Evolutionary conservation across 352 stramenopile genomes (phyloP).

Genomic region (Pythium chondricola): DNA sequence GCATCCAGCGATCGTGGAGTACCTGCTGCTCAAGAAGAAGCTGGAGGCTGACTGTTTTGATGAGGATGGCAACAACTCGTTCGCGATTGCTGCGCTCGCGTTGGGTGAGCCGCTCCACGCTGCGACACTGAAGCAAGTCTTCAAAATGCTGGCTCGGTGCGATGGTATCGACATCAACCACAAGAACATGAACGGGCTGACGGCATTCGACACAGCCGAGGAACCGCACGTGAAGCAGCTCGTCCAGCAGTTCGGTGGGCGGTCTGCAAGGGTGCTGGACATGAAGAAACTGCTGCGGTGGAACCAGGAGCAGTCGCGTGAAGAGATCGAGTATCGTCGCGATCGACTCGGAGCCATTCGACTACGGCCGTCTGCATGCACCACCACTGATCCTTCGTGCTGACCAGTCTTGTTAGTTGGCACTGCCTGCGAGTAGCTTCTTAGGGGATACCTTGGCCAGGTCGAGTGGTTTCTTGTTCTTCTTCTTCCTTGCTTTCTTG

Average conservation of each 20-base stretch:
- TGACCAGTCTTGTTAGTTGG: slow-evolving; percentile 4
- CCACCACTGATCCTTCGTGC: no score
- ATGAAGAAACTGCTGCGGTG: slow-evolving; percentile 45
- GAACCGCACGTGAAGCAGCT: slow-evolving; percentile 34
- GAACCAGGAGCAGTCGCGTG: slow-evolving; percentile 39
- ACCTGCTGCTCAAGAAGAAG: slow-evolving; percentile 35
- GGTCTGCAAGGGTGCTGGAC: slow-evolving; percentile 32
- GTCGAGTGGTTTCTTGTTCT: slow-evolving; percentile 23
- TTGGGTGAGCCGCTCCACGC: slow-evolving; percentile 17
- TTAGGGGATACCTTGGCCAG: slow-evolving; percentile 30
- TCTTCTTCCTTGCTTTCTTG: slow-evolving; percentile 25
- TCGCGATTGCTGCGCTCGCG: slow-evolving; percentile 42
- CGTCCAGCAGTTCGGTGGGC: slow-evolving; percentile 32
- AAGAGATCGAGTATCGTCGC: slow-evolving; percentile 39
- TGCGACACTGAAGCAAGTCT: slow-evolving; percentile 22
- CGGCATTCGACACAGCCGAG: slow-evolving; percentile 47
- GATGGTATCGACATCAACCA: slow-evolving; percentile 54
- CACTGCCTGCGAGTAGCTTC: slow-evolving; percentile 31
- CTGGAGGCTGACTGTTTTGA: slow-evolving; percentile 57
- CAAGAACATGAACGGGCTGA: slow-evolving; percentile 66
- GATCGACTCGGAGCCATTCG: slow-evolving; percentile 26
- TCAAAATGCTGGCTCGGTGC: slow-evolving; percentile 21
- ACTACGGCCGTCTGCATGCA: slow-evolving; percentile 7
- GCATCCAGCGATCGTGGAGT: slow-evolving; percentile 34
- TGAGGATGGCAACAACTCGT: slow-evolving; percentile 66